Evolutionary conservation across 179 eudicot genomes (phyloP), one percentile per base, ranked within the genome.

Genomic region (Monotropa hypopitys): DNA sequence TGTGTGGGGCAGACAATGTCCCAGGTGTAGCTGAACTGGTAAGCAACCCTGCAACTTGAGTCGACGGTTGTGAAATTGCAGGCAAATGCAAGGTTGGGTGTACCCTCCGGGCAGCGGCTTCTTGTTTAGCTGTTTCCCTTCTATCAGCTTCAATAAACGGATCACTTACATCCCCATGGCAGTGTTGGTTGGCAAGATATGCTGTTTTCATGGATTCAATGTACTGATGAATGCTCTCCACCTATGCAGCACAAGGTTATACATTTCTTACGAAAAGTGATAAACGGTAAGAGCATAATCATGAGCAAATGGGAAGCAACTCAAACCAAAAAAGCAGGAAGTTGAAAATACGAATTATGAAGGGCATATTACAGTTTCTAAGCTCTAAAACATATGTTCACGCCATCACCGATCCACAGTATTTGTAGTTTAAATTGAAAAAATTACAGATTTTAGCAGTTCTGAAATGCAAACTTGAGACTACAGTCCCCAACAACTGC

Each of bases 71-170:
- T 35, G 93, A 78, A 78, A 79, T 80, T 67, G 92, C 85, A 65
- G 98, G 96, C 79, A 93, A 80, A 82, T 95, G 93, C 81, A 88
- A 74, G 61, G 97, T 91, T 50, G 98, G 98, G 75, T 95, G 99
- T 26, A 89, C 92, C 84, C 98, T 89, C 81, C 86, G 85, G 63
- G 99, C 92, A 75, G 98, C 99, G 51, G 99, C 99, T 83, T 91
- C 97, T 83, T 84, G 91, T 83, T 91, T 90, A 46, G 99, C 98
- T 21, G 88, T 84, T 80, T 93, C 98, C 67, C 99, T 87, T 51
- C 99, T 82, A 86, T 95, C 98, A 50, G 99, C 99, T 84, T 95
- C 99, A 35, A 93, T 87, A 84, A 95, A 95, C 7, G 99, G 99
- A 83, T 95, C 91, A 72, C 80, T 87, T 9, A 71, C 87, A 53